A percentile compares a stretch with the other conserved stretches of the same genome.
phyloP scores from a whole-genome alignment of 2,329 filamentous ascomycete genomes.

The Chrysoporthe cubensis region DNA sequence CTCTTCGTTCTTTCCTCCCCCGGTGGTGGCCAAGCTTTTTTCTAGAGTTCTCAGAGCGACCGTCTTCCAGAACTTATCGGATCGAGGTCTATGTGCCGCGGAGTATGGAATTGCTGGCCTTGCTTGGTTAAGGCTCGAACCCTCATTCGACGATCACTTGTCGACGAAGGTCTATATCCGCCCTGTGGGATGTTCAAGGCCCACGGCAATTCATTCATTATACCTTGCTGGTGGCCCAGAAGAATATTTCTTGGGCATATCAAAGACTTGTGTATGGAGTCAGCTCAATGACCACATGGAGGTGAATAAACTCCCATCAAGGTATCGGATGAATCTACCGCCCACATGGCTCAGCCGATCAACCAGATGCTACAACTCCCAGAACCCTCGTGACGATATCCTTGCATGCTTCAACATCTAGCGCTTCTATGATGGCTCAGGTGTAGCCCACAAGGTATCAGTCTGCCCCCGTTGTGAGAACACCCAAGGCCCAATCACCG shows the following conservation, averaged over 20 bases:
- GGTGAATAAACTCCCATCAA: background rate
- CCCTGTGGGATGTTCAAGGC: background rate
- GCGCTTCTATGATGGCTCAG: background rate
- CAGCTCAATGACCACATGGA: background rate
- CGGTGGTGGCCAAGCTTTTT: background rate
- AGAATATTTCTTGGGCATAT: conserved; percentile 19
- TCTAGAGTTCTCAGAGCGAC: background rate
- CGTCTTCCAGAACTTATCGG: background rate
- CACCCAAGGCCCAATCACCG: background rate
- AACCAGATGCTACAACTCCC: background rate
- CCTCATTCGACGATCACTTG: background rate
- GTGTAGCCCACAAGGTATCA: conserved; percentile 9
- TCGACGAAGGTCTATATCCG: background rate
- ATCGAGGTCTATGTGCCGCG: background rate
- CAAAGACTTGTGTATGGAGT: conserved; percentile 18
- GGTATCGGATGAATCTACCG: background rate
- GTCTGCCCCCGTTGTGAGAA: background rate
- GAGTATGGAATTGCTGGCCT: background rate
- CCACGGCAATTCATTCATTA: conserved; percentile 7
- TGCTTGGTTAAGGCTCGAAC: background rate
- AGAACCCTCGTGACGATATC: background rate
- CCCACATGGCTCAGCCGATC: background rate
- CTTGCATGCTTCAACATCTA: background rate
- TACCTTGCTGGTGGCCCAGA: background rate
- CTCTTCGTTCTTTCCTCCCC: background rate